phyloP scores from a whole-genome alignment of 2,329 filamentous ascomycete genomes.

The Colletotrichum sp. region DNA sequence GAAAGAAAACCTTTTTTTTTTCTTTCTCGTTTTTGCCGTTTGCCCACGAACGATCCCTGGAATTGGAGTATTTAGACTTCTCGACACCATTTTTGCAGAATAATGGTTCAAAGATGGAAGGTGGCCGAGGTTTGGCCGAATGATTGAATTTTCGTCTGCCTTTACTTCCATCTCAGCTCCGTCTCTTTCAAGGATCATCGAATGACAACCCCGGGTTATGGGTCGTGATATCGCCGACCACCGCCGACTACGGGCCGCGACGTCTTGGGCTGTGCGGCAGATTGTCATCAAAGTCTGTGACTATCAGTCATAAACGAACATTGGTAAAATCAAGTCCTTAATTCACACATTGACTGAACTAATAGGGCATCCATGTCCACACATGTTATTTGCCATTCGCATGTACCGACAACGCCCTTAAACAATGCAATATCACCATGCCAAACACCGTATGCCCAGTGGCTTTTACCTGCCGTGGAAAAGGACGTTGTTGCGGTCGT shows the following conservation, averaged over 20 bases:
- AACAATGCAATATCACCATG: not conserved
- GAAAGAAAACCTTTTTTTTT: not conserved
- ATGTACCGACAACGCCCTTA: not conserved
- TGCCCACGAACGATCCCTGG: not conserved
- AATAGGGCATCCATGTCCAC: not conserved
- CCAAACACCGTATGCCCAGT: not conserved
- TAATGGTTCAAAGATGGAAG: not conserved
- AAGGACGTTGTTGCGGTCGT: constrained; percentile 21
- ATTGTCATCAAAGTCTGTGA: not conserved
- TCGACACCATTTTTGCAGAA: not conserved
- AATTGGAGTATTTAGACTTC: not conserved
- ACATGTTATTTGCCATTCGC: not conserved
- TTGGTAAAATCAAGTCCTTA: not conserved
- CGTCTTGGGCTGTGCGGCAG: not conserved
- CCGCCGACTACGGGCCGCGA: not conserved
- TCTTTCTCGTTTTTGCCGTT: not conserved
- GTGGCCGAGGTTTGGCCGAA: not conserved
- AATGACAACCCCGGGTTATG: not conserved
- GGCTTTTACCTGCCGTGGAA: not conserved
- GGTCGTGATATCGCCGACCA: not conserved
- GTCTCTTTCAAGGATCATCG: not conserved
- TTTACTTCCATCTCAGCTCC: not conserved
- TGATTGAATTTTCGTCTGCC: not conserved
- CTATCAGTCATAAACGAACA: not conserved
- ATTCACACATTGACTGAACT: not conserved